Percentiles rank a stretch among this genome's conserved stretches.
phyloP scores from a whole-genome alignment of 176 grass and related monocot species.

The Triticum aestivum region DNA sequence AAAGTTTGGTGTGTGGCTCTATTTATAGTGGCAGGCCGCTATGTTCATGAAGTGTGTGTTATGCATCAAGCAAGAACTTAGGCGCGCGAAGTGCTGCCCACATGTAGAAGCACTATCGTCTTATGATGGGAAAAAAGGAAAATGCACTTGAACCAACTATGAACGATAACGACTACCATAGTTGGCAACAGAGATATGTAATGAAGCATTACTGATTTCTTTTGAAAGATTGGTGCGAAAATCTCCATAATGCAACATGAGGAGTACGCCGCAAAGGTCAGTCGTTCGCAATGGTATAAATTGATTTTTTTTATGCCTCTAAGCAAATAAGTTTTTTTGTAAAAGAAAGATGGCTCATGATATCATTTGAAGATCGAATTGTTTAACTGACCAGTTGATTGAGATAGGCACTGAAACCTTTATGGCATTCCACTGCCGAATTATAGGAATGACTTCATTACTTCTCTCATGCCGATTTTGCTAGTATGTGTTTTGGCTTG shows the following conservation, averaged over 20 bases:
- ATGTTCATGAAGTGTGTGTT: background rate
- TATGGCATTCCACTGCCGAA: background rate
- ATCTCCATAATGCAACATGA: background rate
- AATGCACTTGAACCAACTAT: background rate
- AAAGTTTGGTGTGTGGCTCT: background rate
- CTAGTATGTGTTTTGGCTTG: too few relatives aligned
- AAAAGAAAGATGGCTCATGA: background rate
- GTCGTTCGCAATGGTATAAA: background rate
- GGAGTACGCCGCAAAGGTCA: background rate
- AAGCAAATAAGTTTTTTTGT: too few relatives aligned
- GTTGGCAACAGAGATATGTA: background rate
- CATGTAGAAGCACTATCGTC: background rate
- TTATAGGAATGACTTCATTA: background rate
- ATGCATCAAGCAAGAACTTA: background rate
- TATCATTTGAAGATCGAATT: too few relatives aligned
- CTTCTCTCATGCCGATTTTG: background rate
- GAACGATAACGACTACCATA: background rate
- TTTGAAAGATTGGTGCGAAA: background rate
- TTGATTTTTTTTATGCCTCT: background rate
- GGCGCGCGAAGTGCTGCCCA: background rate
- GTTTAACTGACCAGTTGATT: too few relatives aligned
- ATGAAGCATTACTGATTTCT: background rate
- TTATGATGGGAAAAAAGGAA: background rate
- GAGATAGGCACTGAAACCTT: background rate
- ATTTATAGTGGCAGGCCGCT: constrained; percentile 9